A percentile compares a stretch with the other conserved stretches of the same genome.
Conservation (phyloP, 2,329 filamentous ascomycete species). For the Emericellopsis cladophorae region DNA sequence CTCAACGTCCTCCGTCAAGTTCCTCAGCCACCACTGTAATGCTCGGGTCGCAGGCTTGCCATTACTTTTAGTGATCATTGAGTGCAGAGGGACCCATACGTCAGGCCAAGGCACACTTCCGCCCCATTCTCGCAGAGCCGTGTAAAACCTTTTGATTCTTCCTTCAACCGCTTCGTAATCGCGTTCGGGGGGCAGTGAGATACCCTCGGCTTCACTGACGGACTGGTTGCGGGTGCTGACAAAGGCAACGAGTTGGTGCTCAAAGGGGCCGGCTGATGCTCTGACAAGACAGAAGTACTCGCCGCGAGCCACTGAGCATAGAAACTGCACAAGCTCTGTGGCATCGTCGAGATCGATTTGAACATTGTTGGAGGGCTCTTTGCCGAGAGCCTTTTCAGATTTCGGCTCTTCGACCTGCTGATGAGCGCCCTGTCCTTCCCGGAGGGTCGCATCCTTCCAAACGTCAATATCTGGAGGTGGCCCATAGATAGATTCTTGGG, state of each 20-base stretch:
- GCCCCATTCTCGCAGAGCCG: conserved; percentile 22
- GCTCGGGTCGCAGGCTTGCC: conserved; percentile 1
- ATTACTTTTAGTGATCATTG: conserved; percentile 15
- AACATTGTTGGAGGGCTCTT: background rate
- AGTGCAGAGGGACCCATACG: conserved; percentile 33
- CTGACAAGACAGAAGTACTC: conserved; percentile 2
- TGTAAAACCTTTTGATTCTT: conserved; percentile 31
- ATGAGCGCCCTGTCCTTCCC: background rate
- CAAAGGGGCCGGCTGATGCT: conserved; percentile 2
- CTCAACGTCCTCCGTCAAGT: conserved; percentile 32
- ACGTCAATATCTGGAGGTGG: background rate
- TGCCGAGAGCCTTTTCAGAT: background rate
- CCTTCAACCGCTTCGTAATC: conserved; percentile 9
- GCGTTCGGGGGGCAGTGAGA: background rate
- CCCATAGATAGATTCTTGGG: background rate
- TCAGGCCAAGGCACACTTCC: conserved; percentile 22
- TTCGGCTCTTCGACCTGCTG: background rate
- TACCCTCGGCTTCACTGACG: conserved; percentile 1
- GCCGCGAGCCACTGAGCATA: conserved; percentile 1
- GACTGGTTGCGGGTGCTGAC: conserved; percentile 1
- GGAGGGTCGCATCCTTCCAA: background rate
- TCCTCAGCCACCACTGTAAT: conserved; percentile 41
- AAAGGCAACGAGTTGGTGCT: conserved; percentile 4
- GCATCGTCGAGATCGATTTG: background rate
- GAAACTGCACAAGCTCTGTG: conserved; percentile 3